Evolutionary conservation across 192 early-diverging fungal species (phyloP), one percentile per base, ranked within the genome.

Genomic region (Coemansia sp.): DNA sequence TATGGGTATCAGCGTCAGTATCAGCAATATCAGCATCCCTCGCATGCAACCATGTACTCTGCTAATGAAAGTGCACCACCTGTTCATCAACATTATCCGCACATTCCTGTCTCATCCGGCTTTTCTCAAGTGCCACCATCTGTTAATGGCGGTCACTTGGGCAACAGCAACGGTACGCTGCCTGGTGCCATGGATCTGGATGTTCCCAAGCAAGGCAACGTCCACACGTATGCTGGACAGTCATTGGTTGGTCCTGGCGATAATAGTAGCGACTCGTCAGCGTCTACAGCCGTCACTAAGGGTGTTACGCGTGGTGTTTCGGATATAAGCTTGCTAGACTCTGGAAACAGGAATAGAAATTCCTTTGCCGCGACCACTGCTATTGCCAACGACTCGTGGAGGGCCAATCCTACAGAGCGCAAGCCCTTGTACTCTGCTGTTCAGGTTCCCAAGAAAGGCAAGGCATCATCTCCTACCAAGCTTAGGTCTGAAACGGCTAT

Each of bases 341-440:
- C 67, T 35, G 61, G 68, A 20, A 17, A 66, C 33, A 37, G 38
- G 2, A 11, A 17, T 17, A 51, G 11, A 8, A 36, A 37, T 2
- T 55, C 43, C n/a, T 45, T 17, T 54, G 62, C 53, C 35, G 65
- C 56, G 56, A 15, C 2, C 4, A 36, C 22, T 20, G 22, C 15
- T 56, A 22, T 8, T 12, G 32, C 18, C 22, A 56, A 65, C 20
- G 33, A 37, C 43, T 51, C 54, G 9, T 74, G 73, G 73, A 64
- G 61, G 18, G 38, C 51, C 22, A 12, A 48, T 3, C 57, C 18
- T 7, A 33, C 57, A 37, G 67, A 65, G n/a, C 68, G 67, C 32
- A 56, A 65, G 32, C 80, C 80, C 0, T 12, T 74, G 66, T 83
- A 83, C 51, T 68, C 75, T 4, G 41, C 80, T 18, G 69, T 83